phyloP scores from a whole-genome alignment of 768 basidiomycete genomes.

The Tylopilus sp. region DNA sequence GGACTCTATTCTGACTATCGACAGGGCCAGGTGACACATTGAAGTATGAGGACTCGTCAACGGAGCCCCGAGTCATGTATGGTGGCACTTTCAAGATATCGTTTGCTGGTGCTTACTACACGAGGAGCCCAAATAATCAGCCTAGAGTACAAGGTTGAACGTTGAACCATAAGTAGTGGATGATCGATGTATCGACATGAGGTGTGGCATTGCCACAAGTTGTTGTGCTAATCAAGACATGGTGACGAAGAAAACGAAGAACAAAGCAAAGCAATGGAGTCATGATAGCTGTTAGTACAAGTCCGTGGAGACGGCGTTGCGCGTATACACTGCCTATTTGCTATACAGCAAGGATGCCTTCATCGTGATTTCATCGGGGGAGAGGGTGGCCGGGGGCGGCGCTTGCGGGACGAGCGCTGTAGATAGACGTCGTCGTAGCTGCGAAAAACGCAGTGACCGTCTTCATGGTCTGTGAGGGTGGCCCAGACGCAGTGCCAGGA shows the following conservation, averaged over 20 bases:
- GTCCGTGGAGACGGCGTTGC: constrained; percentile 1
- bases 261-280: constrained; percentile 1
- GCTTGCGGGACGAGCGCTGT: constrained; percentile 41
- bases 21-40: not conserved
- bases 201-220: constrained; percentile 1
- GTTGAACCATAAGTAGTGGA: too few species aligned
- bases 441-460: constrained; percentile 46
- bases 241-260: constrained; percentile 1
- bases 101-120: not conserved
- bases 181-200: too few species aligned
- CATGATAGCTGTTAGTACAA: constrained; percentile 13
- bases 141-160: constrained; percentile 12
- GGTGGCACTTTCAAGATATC: not conserved
- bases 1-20: not conserved
- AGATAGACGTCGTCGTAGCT: constrained; percentile 61
- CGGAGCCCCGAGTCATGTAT: constrained; percentile 1
- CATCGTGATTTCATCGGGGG: constrained; percentile 25
- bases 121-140: constrained; percentile 3
- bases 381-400: constrained; percentile 18
- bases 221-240: constrained; percentile 16
- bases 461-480: constrained; percentile 51
- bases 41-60: not conserved
- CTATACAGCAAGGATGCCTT: constrained; percentile 4
- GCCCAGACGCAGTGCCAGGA: constrained; percentile 70
- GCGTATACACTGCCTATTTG: constrained; percentile 13